A percentile compares a stretch with the other conserved stretches of the same genome.
phyloP scores from a whole-genome alignment of 495 filamentous ascomycete genomes.

The Penicillium alfredii region DNA sequence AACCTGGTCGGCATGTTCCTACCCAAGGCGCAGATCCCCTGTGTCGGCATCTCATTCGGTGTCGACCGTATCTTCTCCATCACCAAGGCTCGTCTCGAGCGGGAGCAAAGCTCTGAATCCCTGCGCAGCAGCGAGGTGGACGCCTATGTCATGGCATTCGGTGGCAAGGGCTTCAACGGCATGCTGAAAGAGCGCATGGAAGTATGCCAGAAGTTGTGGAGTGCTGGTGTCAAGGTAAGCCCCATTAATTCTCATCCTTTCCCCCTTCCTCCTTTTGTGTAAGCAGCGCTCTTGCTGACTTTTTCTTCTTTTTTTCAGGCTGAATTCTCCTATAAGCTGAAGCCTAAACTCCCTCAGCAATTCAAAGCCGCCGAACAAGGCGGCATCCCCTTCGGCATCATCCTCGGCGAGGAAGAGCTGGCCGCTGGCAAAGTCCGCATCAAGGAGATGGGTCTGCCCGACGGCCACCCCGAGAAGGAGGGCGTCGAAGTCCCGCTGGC shows the following conservation, averaged over 20 bases:
- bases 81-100: conserved; percentile 67
- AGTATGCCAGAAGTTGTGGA: conserved; percentile 66
- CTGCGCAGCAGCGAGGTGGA: conserved; percentile 71
- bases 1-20: conserved; percentile 90
- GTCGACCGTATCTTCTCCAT: conserved; percentile 94
- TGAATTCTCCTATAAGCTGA: conserved; percentile 73
- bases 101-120: conserved; percentile 43
- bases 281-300: too few species aligned
- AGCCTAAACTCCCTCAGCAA: conserved; percentile 70
- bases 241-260: background rate
- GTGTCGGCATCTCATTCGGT: conserved; percentile 91
- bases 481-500: conserved; percentile 62
- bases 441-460: conserved; percentile 75
- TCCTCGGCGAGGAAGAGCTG: conserved; percentile 76
- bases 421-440: conserved; percentile 69
- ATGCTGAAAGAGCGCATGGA: conserved; percentile 75
- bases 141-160: conserved; percentile 89
- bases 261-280: too few species aligned
- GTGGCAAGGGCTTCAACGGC: conserved; percentile 79
- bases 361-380: conserved; percentile 73
- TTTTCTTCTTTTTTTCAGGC: conserved; percentile 50
- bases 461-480: conserved; percentile 81
- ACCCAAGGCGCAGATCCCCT: conserved; percentile 78
- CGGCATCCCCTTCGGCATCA: conserved; percentile 66
- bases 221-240: conserved; percentile 67